Base-by-base conservation (phyloP, 176 grass and related monocot genomes). In the Aegilops tauschii region DNA sequence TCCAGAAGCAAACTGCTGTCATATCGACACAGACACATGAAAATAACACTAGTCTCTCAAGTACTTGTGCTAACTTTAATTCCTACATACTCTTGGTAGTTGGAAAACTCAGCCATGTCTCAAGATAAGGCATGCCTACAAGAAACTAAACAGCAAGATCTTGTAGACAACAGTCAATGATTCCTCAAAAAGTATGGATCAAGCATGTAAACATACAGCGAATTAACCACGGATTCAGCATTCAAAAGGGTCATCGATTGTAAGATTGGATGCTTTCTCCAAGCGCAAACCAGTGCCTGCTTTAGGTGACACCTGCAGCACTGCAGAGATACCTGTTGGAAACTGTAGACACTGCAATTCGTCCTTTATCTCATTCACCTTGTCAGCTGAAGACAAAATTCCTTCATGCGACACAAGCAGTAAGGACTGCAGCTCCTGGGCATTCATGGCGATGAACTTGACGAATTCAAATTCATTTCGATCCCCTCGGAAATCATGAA, bases 351-450 rank as follows among this genome's bases (percentile, higher is more conserved):
- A 14, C 39, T 73, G 39, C 39, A 47, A 73, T 28, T 73, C 6
- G 1, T 28, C 71, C 28, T 16, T 16, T 47, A 9, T 45, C n/a
- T 73, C 71, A 25, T 28, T 47, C 71, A 73, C n/a, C 39, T 47
- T 73, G 39, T 47, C 71, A 47, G 11, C 6, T 42, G 12, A 73
- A 47, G 12, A 25, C 13, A 27, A 16, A 16, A 14, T 45, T 45
- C 3, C 39, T 47, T 25, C 12, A 1, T 73, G 71, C 39, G 14
- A 28, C 71, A 45, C 71, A 28, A 73, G n/a, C 42, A 45, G 72
- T 27, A 75, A 49, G 45, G 72, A 75, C 72, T 75, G 40, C 72
- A 75, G 72, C 72, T 28, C 42, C 72, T 17, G 72, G 40, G 40
- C 72, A 75, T 29, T 49, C 72, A 8, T 75, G 40, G 72, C 23